Evolutionary conservation across 2,329 filamentous ascomycete genomes (phyloP).

Genomic region (Epichloe elymi): DNA sequence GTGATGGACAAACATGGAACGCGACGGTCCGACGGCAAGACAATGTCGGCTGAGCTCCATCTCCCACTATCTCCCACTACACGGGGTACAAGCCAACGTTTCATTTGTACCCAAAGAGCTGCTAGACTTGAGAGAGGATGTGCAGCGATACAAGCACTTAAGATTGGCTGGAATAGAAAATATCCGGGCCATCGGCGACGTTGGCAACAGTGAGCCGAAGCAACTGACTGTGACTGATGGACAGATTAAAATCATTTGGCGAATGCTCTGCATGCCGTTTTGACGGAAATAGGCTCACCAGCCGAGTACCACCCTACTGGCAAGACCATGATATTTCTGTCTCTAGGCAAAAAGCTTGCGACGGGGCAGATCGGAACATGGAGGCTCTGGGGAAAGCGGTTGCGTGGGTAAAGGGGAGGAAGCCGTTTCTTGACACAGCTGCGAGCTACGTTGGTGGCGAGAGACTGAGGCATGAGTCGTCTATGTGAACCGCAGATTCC

Average conservation of each 20-base stretch:
- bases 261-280: conserved; percentile 15
- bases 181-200: conserved; percentile 30
- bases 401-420: conserved; percentile 20
- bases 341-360: conserved; percentile 15
- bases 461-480: conserved; percentile 13
- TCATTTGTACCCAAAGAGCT: conserved; percentile 23
- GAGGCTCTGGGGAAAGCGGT: conserved; percentile 20
- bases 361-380: conserved; percentile 21
- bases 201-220: conserved; percentile 26
- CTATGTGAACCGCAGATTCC: conserved; percentile 9
- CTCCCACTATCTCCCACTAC: conserved; percentile 34
- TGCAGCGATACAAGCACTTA: conserved; percentile 22
- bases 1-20: neutral
- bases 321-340: conserved; percentile 18
- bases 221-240: conserved; percentile 20
- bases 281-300: conserved; percentile 8
- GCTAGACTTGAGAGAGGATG: conserved; percentile 16
- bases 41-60: conserved; percentile 23
- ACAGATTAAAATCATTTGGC: conserved; percentile 21
- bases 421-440: conserved; percentile 17
- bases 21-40: conserved; percentile 18
- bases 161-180: conserved; percentile 20
- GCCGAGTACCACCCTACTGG: conserved; percentile 10
- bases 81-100: conserved; percentile 30
- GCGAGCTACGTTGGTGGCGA: conserved; percentile 17